These are phyloP conservation scores for Curvularia lunata DNA, from an alignment of 2,329 filamentous ascomycete species.

Conservation along the genomic window DNA sequence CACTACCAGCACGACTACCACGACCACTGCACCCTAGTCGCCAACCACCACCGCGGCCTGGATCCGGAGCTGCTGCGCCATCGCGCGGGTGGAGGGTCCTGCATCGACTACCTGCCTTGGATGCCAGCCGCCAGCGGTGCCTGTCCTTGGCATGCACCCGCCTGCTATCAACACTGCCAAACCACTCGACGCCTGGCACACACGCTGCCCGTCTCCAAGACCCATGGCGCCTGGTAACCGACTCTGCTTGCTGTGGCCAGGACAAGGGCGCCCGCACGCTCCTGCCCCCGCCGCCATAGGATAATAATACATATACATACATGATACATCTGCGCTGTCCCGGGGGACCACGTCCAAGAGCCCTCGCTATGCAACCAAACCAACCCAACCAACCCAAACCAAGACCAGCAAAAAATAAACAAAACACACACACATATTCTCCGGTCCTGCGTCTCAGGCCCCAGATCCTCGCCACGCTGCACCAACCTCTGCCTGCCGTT, in stretches of 20 bases:
- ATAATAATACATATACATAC: slow-evolving; percentile 13
- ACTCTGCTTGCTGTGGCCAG: not conserved
- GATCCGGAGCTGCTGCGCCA: not conserved
- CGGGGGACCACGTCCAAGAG: not conserved
- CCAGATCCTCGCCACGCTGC: not conserved
- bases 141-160: not conserved
- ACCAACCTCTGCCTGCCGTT: not conserved
- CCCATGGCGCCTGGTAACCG: not conserved
- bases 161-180: not conserved
- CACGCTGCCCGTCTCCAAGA: not conserved
- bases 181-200: not conserved
- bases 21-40: not conserved
- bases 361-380: slow-evolving; percentile 23
- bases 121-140: not conserved
- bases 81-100: not conserved
- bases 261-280: not conserved
- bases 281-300: not conserved
- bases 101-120: not conserved
- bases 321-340: too few species aligned
- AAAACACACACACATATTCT: not conserved
- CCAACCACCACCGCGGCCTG: not conserved
- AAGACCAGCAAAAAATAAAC: not conserved
- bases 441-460: not conserved
- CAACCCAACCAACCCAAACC: too few species aligned
- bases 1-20: not conserved